These are phyloP conservation scores for Bruguiera gymnorhiza DNA, from an alignment of 345 rosid species.

Conservation along the genomic window DNA sequence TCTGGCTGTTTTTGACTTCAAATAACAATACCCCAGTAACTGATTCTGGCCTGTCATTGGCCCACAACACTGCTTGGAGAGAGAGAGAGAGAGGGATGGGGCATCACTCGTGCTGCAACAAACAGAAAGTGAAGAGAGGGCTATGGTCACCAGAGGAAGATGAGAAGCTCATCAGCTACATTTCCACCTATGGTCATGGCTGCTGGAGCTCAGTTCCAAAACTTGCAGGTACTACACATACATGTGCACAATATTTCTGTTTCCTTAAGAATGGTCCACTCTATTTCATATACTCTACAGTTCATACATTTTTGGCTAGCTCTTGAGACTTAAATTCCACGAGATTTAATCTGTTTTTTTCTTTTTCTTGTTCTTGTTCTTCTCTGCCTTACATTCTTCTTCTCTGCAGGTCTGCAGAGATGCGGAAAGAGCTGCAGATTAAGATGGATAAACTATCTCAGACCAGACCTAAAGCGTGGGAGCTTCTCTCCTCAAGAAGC, in stretches of 20 bases:
- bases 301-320: no score
- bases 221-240: conserved; percentile 56
- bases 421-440: conserved; percentile 99
- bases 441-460: conserved; percentile 90
- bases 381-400: conserved; percentile 2
- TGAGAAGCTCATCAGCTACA: conserved; percentile 89
- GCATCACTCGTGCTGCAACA: conserved; percentile 98
- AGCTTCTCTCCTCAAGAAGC: conserved; percentile 96
- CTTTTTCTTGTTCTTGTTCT: background rate
- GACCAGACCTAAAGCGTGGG: conserved; percentile 95
- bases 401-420: conserved; percentile 67
- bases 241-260: background rate
- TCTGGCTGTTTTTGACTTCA: no score
- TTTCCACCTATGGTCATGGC: conserved; percentile 88
- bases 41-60: conserved; percentile 30
- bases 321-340: background rate
- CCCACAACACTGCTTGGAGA: conserved; percentile 8
- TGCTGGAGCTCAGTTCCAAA: conserved; percentile 99
- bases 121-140: conserved; percentile 97
- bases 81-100: conserved; percentile 47
- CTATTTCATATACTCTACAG: no score
- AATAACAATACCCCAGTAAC: conserved; percentile 18
- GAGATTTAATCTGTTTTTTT: background rate
- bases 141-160: conserved; percentile 99
- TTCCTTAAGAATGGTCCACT: no score